Base-by-base conservation (phyloP, 148 eudicot genomes). In the Gaultheria prostrata region DNA sequence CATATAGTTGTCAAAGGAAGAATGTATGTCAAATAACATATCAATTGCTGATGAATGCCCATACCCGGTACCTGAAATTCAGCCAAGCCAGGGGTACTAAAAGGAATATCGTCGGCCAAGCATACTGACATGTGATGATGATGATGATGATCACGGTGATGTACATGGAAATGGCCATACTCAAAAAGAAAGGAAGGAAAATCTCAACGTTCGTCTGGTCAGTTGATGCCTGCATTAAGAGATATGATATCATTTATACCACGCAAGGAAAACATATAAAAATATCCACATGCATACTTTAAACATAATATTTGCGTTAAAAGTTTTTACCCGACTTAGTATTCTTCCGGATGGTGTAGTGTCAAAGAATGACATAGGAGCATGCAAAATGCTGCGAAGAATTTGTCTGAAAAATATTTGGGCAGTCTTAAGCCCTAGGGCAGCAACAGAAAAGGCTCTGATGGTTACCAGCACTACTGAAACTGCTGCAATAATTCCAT, bases 331-430 rank as follows among this genome's bases (percentile, higher is more conserved):
- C 97, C 99, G 91, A 86, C 94, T 97, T 43, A 97, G 87, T 76
- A 97, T 92, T 89, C 99, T 93, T 85, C 99, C 99, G 0, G 99
- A 97, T 79, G 99, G 99, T 56, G 98, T 97, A 43, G 99, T 94
- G 83, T 97, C 99, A 72, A 97, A 97, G 88, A 97, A 97, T 50
- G 98, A 89, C 98, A 97, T 97, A 80, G 99, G 99, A 85, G 99
- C 99, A 80, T 91, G 98, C 73, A 97, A 79, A 75, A 97, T 88
- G 89, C 95, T 91, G 74, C 76, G 82, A 67, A 97, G 93, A 78
- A 94, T 92, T 63, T 87, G 87, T 10, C 84, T 45, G 84, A 97
- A 97, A 88, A 92, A 90, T 26, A 90, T 89, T 80, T 92, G 94
- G 69, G 95, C 87, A 1, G 97, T 94, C 92, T 90, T 94, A 30